Percentiles rank a stretch among this genome's conserved stretches.
Evolutionary conservation across 192 early-diverging fungal genomes (phyloP).

Genomic region (Coemansia sp.): DNA sequence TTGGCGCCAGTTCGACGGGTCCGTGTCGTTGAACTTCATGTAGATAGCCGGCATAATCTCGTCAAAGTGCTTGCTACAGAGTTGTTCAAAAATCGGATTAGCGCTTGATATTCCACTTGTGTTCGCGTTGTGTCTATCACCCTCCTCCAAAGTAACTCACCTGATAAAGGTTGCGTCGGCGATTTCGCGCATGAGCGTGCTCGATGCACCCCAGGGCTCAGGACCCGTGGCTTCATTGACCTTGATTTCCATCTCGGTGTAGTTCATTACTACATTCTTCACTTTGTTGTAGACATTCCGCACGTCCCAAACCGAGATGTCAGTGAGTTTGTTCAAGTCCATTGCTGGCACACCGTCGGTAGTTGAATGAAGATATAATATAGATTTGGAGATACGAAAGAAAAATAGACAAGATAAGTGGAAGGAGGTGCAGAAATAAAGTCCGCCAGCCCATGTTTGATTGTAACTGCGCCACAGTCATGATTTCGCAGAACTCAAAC

Average conservation of each 20-base stretch:
- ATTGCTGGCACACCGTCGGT: conserved; percentile 1
- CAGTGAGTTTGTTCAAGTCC: conserved; percentile 52
- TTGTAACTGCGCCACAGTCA: background rate
- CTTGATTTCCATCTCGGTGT: conserved; percentile 91
- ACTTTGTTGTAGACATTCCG: conserved; percentile 64
- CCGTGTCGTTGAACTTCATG: conserved; percentile 81
- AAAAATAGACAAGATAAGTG: background rate
- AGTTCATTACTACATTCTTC: conserved; percentile 90
- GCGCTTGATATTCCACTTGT: background rate
- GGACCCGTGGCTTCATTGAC: conserved; percentile 91
- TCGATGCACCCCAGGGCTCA: conserved; percentile 94
- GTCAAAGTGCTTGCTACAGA: conserved; percentile 79
- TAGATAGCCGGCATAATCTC: conserved; percentile 97
- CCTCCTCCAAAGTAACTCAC: conserved; percentile 43
- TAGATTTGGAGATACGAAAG: background rate
- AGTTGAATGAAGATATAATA: background rate
- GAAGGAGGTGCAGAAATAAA: background rate
- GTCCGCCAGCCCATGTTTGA: background rate
- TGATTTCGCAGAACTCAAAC: background rate
- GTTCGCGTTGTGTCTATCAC: background rate
- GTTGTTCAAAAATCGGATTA: background rate
- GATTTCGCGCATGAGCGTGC: conserved; percentile 92
- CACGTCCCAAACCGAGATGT: conserved; percentile 62
- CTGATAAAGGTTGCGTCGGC: conserved; percentile 84
- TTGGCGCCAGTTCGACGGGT: conserved; percentile 85